Percentiles rank a stretch among this genome's conserved stretches.
Conservation (phyloP, 108 stramenopile genomes). For the Schizochytrium sp. region DNA sequence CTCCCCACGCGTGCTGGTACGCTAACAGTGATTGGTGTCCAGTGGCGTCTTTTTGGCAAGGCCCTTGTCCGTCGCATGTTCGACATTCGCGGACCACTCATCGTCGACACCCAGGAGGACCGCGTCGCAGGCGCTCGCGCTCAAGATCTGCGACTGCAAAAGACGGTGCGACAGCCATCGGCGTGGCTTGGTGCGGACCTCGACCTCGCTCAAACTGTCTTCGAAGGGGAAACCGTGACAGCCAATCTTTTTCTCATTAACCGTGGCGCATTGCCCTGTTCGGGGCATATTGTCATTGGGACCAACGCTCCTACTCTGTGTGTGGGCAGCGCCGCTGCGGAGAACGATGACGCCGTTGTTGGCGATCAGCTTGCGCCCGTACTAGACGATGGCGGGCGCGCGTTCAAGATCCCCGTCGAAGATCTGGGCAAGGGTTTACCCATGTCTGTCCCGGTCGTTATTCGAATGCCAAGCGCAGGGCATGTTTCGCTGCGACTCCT, state of each 20-base stretch:
- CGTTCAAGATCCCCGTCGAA: background rate
- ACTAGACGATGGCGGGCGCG: background rate
- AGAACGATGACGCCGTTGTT: background rate
- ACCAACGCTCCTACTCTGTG: background rate
- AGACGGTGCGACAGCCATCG: background rate
- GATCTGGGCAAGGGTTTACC: background rate
- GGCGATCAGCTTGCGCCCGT: background rate
- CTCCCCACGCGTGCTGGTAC: background rate
- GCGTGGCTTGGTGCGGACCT: slow-evolving; percentile 5
- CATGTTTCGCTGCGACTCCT: background rate
- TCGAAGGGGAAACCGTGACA: background rate
- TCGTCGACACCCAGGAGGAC: background rate
- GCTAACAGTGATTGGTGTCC: background rate
- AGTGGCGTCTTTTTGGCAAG: background rate
- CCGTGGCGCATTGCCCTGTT: background rate
- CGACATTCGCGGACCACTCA: background rate
- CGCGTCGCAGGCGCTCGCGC: background rate
- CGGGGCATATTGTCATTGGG: background rate
- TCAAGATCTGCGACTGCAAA: background rate
- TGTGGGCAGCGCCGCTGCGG: background rate
- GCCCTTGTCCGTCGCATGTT: background rate
- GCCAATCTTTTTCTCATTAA: background rate
- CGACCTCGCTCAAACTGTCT: background rate
- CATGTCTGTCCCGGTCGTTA: background rate
- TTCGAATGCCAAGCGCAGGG: background rate